Base-by-base conservation (phyloP, 2,329 filamentous ascomycete species). In the Thermothelomyces thermophilus region DNA sequence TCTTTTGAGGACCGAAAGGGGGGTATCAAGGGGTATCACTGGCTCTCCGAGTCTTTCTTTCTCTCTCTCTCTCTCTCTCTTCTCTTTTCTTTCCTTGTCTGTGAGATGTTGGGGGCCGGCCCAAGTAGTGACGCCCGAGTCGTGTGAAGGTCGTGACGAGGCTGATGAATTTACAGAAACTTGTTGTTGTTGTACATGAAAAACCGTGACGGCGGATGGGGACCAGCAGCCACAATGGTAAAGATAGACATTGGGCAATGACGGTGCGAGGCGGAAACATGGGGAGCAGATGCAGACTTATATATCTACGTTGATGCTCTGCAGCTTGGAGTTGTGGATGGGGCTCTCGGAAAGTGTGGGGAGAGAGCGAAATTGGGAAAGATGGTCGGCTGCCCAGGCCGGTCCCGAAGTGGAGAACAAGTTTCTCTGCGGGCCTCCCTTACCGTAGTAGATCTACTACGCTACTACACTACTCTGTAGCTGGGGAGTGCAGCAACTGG, bases 241-340 rank as follows among this genome's bases (percentile, higher is more conserved):
- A 56, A 40, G 24, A 34, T 44, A 34, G 34, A 44, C 44, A 48
- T 54, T 54, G 40, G 52, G 47, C 54, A 52, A 53, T 46, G 55
- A 49, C 46, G 56, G 45, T 28, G 47, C 52, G 58, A 56, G 54
- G 52, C 54, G 63, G 60, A 62, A 62, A 56, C 58, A 56, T 62
- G 55, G 64, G 66, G 64, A 62, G 62, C 60, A 54, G 59, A 63
- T 60, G 63, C 64, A 64, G 59, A 63, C 61, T 67, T 71, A 70
- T 70, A 69, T 69, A 66, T 57, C 56, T 65, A 65, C 63, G 45
- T 48, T 51, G 44, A 8, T 55, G 56, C 24, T 56, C 59, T 65
- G 61, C 60, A 65, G 37, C 42, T 35, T n/a, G 22, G 36, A 49
- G 61, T 58, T 67, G 63, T 64, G 60, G 61, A 60, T 63, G 60